Base-by-base conservation (phyloP, 2,329 filamentous ascomycete species). In the Fusarium sp. region DNA sequence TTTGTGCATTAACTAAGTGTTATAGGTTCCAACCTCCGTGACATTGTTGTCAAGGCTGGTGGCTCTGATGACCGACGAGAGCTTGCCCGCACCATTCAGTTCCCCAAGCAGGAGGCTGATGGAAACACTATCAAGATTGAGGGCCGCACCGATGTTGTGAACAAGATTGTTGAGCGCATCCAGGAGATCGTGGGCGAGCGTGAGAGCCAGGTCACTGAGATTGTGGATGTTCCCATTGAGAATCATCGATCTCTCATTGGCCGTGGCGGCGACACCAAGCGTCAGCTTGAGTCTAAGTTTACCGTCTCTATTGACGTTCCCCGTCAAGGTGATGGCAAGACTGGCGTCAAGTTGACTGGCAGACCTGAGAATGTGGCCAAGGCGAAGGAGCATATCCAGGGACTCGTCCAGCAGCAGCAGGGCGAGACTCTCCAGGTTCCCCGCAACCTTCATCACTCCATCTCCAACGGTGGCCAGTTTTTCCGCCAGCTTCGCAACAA, bases 211-310 rank as follows among this genome's bases (percentile, higher is more conserved):
- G 88, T 93, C 39, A 92, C 90, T 1, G 91, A 93, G 74, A 85
- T 86, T 18, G 77, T 98, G 26, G 94, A 98, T 33, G 90, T 99
- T 35, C 92, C 94, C 18, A 90, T 91, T 15, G 92, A 96, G 74
- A 97, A 98, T 84, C 97, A 99, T 80, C 88, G 94, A 55, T 86
- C 93, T 11, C 86, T 99, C 24, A 98, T 99, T 76, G 96, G 96
- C 41, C 93, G 94, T 58, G 94, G 93, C 68, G 96, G 97, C 68
- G 94, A 97, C 71, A 90, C 89, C 48, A 92, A 97, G 79, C 92
- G 93, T 68, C 88, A 91, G 69, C 86, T 99, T 26, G 96, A 99
- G 84, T 86, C 91, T 37, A 89, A 94, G 77, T 97, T 98, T 83
- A 90, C 89, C 58, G 91, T 99, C 54, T 90, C 91, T 10, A 89